Evolutionary conservation across 1,284 basidiomycete species (phyloP), one percentile per base, ranked within the genome.

Genomic region (Macrocybe sp.): DNA sequence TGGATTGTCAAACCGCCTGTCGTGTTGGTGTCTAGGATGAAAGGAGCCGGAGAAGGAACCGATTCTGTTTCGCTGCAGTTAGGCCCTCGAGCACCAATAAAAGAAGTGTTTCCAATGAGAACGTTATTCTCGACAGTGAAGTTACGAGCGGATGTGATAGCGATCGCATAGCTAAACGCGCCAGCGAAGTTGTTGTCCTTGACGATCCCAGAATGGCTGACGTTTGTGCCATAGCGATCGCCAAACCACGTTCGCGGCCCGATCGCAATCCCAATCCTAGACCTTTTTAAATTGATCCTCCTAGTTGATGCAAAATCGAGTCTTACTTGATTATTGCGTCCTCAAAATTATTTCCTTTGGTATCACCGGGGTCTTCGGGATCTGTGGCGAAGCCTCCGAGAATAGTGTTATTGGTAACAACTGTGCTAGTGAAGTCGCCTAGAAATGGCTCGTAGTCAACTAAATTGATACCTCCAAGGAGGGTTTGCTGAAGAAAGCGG

Each of bases 221-320:
- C 72, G 57, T 87, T 87, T 46, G 68, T 72, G 33, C 74, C 74
- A 56, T 75, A 88, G 48, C 68, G 63, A 53, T 78, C 65, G 2
- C 81, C 83, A 53, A 89, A 92, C 89, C 89, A 92, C 3, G 80
- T 81, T 12, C 78, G 76, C 7, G 89, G 88, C 4, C 89, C 89
- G 33, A 92, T 78, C 14, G 85, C 83, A 45, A 89, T 83, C 12
- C 83, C 86, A 56, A 89, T 81, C 61, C 85, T 78, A 53, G 43
- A 37, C 37, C 33, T 30, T 3, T 30, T 38, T 8, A 12, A 43
- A 35, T 31, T 16, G 29, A 39, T 41, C 28, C 48, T 43, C 44
- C 47, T 39, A 44, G n/a, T 52, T 22, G 34, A 10, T 48, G 41
- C 28, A 9, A 54, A 45, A 30, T 9, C 40, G 31, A 10, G 60